phyloP scores from a whole-genome alignment of 192 early-diverging fungal genomes.

The Funneliformis geosporum region DNA sequence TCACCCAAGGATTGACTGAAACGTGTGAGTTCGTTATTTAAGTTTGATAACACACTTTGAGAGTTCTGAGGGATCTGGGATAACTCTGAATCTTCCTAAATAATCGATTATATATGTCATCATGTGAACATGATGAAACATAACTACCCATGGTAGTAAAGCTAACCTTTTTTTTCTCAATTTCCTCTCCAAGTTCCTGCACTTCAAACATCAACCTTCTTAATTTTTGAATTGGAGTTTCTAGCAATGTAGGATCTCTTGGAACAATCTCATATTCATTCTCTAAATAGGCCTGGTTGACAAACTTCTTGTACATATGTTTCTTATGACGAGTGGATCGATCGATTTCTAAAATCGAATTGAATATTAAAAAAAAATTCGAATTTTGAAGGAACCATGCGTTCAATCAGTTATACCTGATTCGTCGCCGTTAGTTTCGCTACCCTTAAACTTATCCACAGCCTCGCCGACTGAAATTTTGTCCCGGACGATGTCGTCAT shows the following conservation, averaged over 20 bases:
- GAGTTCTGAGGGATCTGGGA: constrained; percentile 42
- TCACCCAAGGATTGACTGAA: constrained; percentile 49
- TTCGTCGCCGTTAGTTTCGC: constrained; percentile 50
- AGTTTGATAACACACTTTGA: constrained; percentile 49
- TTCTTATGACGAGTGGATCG: constrained; percentile 57
- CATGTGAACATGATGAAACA: not conserved
- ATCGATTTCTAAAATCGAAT: constrained; percentile 41
- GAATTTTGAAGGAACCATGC: not conserved
- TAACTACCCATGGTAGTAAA: not conserved
- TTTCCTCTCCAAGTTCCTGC: constrained; percentile 73
- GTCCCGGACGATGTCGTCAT: constrained; percentile 59
- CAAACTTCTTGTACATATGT: constrained; percentile 59
- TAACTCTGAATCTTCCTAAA: not conserved
- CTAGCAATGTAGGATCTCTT: constrained; percentile 53
- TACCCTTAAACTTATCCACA: constrained; percentile 56
- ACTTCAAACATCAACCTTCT: constrained; percentile 80
- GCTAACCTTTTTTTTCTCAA: constrained; percentile 60
- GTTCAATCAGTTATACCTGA: constrained; percentile 44
- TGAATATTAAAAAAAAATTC: not conserved
- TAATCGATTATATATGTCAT: not conserved
- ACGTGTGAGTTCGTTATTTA: constrained; percentile 53
- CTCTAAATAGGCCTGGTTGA: constrained; percentile 51
- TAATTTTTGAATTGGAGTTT: constrained; percentile 75
- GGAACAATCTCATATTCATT: constrained; percentile 58
- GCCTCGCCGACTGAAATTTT: constrained; percentile 59